These are phyloP conservation scores for Mimosa pudica DNA, from an alignment of 306 rosid species.

Conservation along the genomic window DNA sequence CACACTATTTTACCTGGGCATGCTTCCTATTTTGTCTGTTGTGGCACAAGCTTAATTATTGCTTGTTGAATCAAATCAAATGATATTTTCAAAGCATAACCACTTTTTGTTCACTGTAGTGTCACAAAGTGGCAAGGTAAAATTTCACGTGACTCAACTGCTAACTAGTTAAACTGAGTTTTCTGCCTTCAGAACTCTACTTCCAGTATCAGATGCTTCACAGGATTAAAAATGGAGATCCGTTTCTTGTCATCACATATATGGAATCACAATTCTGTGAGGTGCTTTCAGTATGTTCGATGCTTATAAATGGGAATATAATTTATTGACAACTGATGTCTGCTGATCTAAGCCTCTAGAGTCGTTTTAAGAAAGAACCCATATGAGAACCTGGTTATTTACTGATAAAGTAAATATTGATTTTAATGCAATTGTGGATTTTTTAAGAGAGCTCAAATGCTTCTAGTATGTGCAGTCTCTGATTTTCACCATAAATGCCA, in stretches of 20 bases:
- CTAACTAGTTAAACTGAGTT: constrained; percentile 50
- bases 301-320: constrained; percentile 3
- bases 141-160: constrained; percentile 39
- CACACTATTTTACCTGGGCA: background rate
- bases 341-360: background rate
- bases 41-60: constrained; percentile 7
- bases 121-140: constrained; percentile 30
- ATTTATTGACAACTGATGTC: background rate
- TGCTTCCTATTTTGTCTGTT: constrained; percentile 28
- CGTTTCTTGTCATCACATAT: constrained; percentile 42
- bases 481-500: background rate
- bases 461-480: constrained; percentile 14
- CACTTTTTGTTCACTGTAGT: constrained; percentile 34
- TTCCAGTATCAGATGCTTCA: constrained; percentile 49
- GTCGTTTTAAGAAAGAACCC: constrained; percentile 7
- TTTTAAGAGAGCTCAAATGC: constrained; percentile 27
- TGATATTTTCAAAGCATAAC: constrained; percentile 27
- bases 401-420: background rate
- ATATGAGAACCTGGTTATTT: background rate
- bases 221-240: constrained; percentile 46
- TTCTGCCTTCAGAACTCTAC: constrained; percentile 46
- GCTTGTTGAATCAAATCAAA: constrained; percentile 41
- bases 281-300: constrained; percentile 57
- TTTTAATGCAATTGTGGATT: constrained; percentile 22
- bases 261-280: constrained; percentile 50